Conservation (phyloP, 768 basidiomycete genomes). For the Asterophora lycoperdoides region DNA sequence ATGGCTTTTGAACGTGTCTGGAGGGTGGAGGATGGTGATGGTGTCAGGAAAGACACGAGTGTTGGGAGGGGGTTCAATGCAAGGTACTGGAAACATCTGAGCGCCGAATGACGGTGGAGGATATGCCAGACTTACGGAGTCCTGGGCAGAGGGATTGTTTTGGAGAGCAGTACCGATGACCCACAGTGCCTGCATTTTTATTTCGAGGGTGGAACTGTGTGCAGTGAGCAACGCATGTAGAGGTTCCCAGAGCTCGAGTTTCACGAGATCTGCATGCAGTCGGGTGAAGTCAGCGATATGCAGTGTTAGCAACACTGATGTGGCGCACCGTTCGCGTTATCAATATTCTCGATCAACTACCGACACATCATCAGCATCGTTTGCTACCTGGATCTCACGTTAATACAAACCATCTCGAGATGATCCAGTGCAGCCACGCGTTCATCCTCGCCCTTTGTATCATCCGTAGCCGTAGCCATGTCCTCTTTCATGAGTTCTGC, state of each 20-base stretch:
- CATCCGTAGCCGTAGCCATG: conserved; percentile 59
- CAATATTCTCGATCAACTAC: conserved; percentile 82
- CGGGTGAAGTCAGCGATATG: neutral
- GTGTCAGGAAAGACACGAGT: conserved; percentile 57
- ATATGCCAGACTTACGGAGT: conserved; percentile 47
- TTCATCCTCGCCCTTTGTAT: conserved; percentile 47
- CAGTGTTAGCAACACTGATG: conserved; percentile 1
- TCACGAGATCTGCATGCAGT: conserved; percentile 50
- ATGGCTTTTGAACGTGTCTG: conserved; percentile 73
- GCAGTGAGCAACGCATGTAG: conserved; percentile 60
- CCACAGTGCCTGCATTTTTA: conserved; percentile 75
- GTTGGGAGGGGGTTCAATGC: conserved; percentile 60
- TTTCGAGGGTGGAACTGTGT: conserved; percentile 48
- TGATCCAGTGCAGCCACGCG: conserved; percentile 74
- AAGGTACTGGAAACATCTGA: conserved; percentile 45
- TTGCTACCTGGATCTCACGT: neutral
- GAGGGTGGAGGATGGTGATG: conserved; percentile 44
- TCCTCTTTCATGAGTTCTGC: conserved; percentile 81
- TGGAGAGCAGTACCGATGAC: conserved; percentile 86
- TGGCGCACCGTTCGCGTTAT: conserved; percentile 83
- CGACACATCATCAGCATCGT: neutral
- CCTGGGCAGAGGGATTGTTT: conserved; percentile 84
- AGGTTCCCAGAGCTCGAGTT: conserved; percentile 75
- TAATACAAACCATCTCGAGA: conserved; percentile 70
- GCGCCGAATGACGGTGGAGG: neutral